phyloP scores from a whole-genome alignment of 331 rosid species.

The Phaseolus coccineus region DNA sequence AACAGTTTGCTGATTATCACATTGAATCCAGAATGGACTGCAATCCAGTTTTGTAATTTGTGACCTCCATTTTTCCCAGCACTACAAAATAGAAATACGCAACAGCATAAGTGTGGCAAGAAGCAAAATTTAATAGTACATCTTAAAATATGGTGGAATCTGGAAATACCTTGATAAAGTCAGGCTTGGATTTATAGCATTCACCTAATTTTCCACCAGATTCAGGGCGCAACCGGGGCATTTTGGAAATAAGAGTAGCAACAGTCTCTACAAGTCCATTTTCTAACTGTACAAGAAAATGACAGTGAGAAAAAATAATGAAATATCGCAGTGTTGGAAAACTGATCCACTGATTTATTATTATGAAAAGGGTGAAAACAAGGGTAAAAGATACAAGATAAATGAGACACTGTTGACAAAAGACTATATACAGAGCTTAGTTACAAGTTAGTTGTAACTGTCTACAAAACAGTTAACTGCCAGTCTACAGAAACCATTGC shows the following conservation, averaged over 20 bases:
- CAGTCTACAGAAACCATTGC: too few relatives aligned
- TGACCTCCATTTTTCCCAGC: constrained; percentile 96
- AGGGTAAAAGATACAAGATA: too few relatives aligned
- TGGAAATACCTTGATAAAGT: constrained; percentile 75
- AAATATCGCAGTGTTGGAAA: constrained; percentile 8
- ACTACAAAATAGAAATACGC: constrained; percentile 55
- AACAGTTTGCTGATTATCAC: constrained; percentile 74
- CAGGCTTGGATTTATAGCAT: constrained; percentile 83
- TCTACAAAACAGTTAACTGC: too few relatives aligned
- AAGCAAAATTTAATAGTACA: not conserved
- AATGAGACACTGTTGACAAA: too few relatives aligned
- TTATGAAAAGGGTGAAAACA: too few relatives aligned
- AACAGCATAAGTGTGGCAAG: constrained; percentile 24
- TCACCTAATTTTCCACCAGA: constrained; percentile 79
- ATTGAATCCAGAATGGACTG: constrained; percentile 82
- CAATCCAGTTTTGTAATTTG: constrained; percentile 84
- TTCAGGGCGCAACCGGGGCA: constrained; percentile 82
- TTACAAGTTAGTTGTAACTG: too few relatives aligned
- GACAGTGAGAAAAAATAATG: constrained; percentile 40
- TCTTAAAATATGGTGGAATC: constrained; percentile 4
- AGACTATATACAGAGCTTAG: too few relatives aligned
- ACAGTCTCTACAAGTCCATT: constrained; percentile 96
- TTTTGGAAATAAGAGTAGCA: constrained; percentile 85
- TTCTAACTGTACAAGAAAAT: constrained; percentile 66
- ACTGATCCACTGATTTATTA: too few relatives aligned